Base-by-base conservation (phyloP, 805 yeast species). In the Ogataea trehaloabstinens region DNA sequence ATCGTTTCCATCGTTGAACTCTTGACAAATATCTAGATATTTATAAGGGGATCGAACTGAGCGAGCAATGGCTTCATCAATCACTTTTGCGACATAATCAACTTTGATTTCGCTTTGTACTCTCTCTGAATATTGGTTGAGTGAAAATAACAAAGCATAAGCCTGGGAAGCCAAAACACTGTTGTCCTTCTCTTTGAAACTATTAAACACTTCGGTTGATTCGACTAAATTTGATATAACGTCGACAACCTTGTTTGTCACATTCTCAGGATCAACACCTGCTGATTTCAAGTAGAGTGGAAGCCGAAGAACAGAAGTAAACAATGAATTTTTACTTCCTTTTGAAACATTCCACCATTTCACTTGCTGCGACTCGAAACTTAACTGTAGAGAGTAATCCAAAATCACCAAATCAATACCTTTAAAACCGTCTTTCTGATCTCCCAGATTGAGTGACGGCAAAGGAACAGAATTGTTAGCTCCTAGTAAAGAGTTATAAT, bases 1-100 rank as follows among this genome's bases (percentile, higher is more conserved):
- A 1, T 46, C 58, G 15, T 40, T 41, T 15, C 38, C 37, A 19
- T 27, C 30, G 4, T 19, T 12, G 4, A 45, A 30, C 25, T 36
- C 52, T 21, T 31, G 52, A 30, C 78, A 69, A 37, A 59, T 45
- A 55, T 91, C 97, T 37, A 87, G 73, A 51, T 89, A 91, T 55
- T 85, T 88, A 63, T 84, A 93, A 0, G 98, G 97, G 0, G 88
- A 63, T 45, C 76, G 73, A 25, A 82, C 73, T 44, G 82, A 71
- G 45, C 96, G 73, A 1, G 87, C 69, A 21, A 88, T 70, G 0
- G 87, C 66, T 57, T 90, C 93, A 55, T 91, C 96, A 5, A 91
- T 46, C 21, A 87, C 58, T 8, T 64, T 66, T 82, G 87, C 82
- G 2, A 88, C 54, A 27, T 65, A 63, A 1, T 50, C 53, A 20